Base-by-base conservation (phyloP, 192 early-diverging fungal species). In the Powellomyces hirtus region DNA sequence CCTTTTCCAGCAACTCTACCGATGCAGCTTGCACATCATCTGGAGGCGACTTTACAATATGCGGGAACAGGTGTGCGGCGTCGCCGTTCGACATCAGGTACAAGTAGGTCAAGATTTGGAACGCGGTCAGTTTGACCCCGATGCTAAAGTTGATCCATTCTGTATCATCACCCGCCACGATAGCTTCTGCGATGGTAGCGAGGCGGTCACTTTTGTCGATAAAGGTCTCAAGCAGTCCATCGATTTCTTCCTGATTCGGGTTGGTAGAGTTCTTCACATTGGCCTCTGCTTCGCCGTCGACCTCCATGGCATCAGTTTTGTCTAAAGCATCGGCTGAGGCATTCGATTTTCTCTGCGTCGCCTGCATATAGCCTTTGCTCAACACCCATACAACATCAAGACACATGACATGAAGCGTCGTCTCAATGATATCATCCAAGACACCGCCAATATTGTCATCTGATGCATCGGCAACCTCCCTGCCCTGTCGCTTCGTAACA, bases 311-410 rank as follows among this genome's bases (percentile, higher is more conserved):
- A 56, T 56, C 53, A 7, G 3, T 18, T 5, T 14, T 24, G 16
- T 16, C 46, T 24, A 49, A 18, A 14, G 46, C n/a, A 18, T 3
- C 16, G n/a, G 46, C 46, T 18, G 5, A 24, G 4, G 46, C 46
- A 24, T 3, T 49, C 26, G n/a, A 5, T 2, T 49, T 24, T 29
- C 13, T 38, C 1, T 22, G 29, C 6, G 31, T 16, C 18, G 53
- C 53, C 31, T 56, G 29, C 6, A 27, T 31, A 16, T 33, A 71
- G 10, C 57, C 66, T 29, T 44, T 36, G 18, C 29, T 36, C n/a
- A 68, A 33, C 36, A 61, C 65, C 72, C 72, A 73, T 16, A 22
- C 29, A 38, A 62, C 72, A 31, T 66, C 72, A 27, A 26, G 29
- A 16, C 51, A 52, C 64, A 73, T 61, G 44, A 49, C 38, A 33